phyloP scores from a whole-genome alignment of 352 stramenopile species.

The Globisporangium cylindrosporum region DNA sequence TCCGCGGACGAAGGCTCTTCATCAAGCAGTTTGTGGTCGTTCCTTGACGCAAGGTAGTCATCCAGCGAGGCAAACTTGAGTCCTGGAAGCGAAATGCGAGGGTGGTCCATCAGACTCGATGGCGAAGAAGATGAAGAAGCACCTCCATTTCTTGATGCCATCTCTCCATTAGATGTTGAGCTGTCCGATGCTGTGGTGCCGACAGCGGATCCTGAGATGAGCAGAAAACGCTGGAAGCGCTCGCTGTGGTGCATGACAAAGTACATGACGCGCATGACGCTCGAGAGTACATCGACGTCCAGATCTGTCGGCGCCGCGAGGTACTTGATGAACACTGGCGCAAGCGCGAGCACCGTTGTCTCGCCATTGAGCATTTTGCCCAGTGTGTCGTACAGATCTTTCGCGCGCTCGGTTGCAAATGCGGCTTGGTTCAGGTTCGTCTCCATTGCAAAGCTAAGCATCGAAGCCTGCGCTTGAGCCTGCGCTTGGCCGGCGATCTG shows the following conservation, averaged over 20 bases:
- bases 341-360: constrained; percentile 37
- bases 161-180: not conserved
- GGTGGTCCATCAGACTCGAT: constrained; percentile 26
- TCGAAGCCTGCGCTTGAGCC: constrained; percentile 34
- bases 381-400: constrained; percentile 51
- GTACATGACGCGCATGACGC: constrained; percentile 52
- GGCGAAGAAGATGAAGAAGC: not conserved
- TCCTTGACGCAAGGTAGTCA: constrained; percentile 37
- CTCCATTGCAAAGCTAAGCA: constrained; percentile 33
- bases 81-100: constrained; percentile 34
- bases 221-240: constrained; percentile 47
- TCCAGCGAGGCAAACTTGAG: constrained; percentile 45
- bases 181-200: not conserved
- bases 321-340: constrained; percentile 52
- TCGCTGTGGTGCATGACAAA: constrained; percentile 47
- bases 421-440: constrained; percentile 31
- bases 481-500: constrained; percentile 38
- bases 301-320: constrained; percentile 38
- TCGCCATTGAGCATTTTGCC: constrained; percentile 47
- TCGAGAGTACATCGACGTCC: constrained; percentile 35
- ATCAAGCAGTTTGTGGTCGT: constrained; percentile 6
- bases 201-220: constrained; percentile 21
- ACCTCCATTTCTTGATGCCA: not conserved
- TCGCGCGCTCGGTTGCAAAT: constrained; percentile 32
- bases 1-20: constrained; percentile 21